Evolutionary conservation across 805 yeast genomes (phyloP).

Genomic region (Hermanozyma aechmeae): DNA sequence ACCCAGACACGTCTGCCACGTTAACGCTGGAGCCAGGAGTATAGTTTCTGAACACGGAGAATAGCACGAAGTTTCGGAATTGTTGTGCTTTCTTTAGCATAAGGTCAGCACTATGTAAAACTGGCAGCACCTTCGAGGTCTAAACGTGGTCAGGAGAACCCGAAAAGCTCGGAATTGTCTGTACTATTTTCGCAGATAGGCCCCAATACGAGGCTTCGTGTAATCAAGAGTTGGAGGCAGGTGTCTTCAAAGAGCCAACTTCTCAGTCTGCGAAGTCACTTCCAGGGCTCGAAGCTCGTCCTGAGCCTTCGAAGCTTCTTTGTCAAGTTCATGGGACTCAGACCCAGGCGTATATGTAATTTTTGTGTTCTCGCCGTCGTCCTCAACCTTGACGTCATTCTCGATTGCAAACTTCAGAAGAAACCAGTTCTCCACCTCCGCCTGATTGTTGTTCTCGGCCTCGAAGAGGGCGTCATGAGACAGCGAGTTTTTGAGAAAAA

Average conservation of each 20-base stretch:
- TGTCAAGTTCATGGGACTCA: constrained; percentile 35
- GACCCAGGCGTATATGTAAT: constrained; percentile 33
- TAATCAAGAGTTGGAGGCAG: too few relatives aligned
- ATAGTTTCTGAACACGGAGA: too few relatives aligned
- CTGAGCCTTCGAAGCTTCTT: constrained; percentile 18
- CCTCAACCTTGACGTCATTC: constrained; percentile 38
- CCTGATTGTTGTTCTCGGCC: constrained; percentile 73
- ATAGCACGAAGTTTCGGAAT: too few relatives aligned
- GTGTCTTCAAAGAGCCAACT: constrained; percentile 14
- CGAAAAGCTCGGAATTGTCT: too few relatives aligned
- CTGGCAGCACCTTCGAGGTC: too few relatives aligned
- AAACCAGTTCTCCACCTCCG: constrained; percentile 70
- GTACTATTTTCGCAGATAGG: too few relatives aligned
- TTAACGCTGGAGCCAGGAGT: too few relatives aligned
- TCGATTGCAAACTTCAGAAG: constrained; percentile 64
- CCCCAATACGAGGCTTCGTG: too few relatives aligned
- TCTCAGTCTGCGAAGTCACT: constrained; percentile 16
- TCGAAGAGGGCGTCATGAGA: constrained; percentile 83
- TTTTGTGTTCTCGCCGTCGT: constrained; percentile 30
- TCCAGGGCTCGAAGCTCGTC: constrained; percentile 4
- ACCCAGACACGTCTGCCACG: too few relatives aligned
- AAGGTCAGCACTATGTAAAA: too few relatives aligned
- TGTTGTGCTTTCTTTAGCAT: too few relatives aligned
- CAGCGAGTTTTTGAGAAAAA: constrained; percentile 62
- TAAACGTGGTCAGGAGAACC: too few relatives aligned